Percentiles rank a stretch among this genome's conserved stretches.
Evolutionary conservation across 1,139 yeast genomes (phyloP).

Genomic region (Pneumocystis canis): DNA sequence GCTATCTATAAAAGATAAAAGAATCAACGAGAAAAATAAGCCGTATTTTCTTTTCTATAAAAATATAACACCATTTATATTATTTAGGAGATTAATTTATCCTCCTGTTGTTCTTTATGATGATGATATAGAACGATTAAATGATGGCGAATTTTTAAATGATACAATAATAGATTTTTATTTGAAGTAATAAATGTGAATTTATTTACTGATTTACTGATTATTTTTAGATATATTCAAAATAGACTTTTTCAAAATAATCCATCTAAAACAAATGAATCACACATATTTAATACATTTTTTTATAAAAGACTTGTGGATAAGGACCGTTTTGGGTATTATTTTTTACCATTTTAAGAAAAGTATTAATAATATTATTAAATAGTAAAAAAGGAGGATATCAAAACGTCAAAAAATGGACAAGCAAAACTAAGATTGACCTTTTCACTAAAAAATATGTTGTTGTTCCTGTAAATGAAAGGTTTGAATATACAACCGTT

Average conservation of each 20-base stretch:
- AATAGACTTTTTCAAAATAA: constrained; percentile 1
- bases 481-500: constrained; percentile 13
- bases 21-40: neutral
- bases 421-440: constrained; percentile 41
- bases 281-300: constrained; percentile 67
- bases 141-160: constrained; percentile 28
- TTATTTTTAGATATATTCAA: constrained; percentile 4
- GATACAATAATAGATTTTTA: constrained; percentile 31
- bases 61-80: neutral
- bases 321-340: constrained; percentile 17
- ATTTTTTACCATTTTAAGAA: neutral
- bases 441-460: constrained; percentile 47
- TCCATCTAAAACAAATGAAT: constrained; percentile 21
- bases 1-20: neutral
- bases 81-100: neutral
- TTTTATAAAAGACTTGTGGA: constrained; percentile 53
- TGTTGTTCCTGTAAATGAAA: constrained; percentile 69
- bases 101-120: neutral
- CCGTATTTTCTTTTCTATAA: neutral
- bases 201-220: constrained; percentile 5
- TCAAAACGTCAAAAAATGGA: constrained; percentile 64
- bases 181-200: constrained; percentile 18
- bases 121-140: constrained; percentile 25
- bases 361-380: neutral
- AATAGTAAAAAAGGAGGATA: constrained; percentile 30